A percentile compares a stretch with the other conserved stretches of the same genome.
phyloP scores from a whole-genome alignment of 2,329 filamentous ascomycete species.

The Exutisphaerella laricina region DNA sequence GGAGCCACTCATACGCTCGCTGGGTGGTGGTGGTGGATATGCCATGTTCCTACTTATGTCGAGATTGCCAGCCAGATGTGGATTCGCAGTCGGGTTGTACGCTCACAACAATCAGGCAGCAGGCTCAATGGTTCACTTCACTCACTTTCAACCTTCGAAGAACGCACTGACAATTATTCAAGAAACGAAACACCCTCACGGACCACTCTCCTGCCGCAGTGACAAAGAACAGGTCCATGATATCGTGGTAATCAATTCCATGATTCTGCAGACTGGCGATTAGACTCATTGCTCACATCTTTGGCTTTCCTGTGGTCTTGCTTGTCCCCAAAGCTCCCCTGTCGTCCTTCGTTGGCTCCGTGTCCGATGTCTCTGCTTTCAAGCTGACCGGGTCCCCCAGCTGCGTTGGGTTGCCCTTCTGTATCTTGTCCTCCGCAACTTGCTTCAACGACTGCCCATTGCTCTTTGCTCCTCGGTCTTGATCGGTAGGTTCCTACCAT shows the following conservation, averaged over 20 bases:
- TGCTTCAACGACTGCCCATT: conserved; percentile 22
- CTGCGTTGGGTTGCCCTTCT: conserved; percentile 31
- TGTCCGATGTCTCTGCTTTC: conserved; percentile 34
- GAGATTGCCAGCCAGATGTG: too few species aligned
- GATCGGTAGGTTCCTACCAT: conserved; percentile 13
- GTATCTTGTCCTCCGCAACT: conserved; percentile 23
- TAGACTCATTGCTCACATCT: conserved; percentile 30
- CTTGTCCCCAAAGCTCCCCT: conserved; percentile 26
- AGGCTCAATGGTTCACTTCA: neutral
- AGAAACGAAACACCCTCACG: too few species aligned
- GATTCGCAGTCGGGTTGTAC: too few species aligned
- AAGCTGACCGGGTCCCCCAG: conserved; percentile 35
- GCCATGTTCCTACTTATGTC: too few species aligned
- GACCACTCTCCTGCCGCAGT: too few species aligned
- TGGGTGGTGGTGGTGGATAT: too few species aligned
- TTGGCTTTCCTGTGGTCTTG: conserved; percentile 28
- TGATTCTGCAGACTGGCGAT: too few species aligned
- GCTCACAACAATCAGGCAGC: too few species aligned
- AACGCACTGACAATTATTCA: too few species aligned
- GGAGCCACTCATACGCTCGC: too few species aligned
- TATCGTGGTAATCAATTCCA: too few species aligned
- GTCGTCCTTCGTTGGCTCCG: conserved; percentile 32
- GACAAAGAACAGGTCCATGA: too few species aligned
- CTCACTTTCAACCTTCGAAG: neutral
- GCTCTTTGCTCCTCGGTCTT: conserved; percentile 13